Evolutionary conservation across 768 basidiomycete genomes (phyloP).

Genomic region (Dioszegia crocea): DNA sequence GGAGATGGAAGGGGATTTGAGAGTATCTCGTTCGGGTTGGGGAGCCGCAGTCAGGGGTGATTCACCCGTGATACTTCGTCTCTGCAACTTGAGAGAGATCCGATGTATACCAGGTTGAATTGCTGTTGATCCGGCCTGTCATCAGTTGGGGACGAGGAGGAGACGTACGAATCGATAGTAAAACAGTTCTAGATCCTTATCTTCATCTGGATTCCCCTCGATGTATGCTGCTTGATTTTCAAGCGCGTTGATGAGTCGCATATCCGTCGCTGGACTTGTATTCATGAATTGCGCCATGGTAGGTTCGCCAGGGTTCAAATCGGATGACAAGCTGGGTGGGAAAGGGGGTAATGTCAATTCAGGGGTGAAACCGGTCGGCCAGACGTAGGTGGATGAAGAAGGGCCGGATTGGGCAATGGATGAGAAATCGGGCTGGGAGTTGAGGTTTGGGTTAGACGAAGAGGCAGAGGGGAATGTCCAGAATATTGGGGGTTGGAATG

Average conservation of each 20-base stretch:
- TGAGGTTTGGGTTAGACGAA: background rate
- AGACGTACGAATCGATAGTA: slow-evolving; percentile 47
- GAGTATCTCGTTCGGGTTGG: slow-evolving; percentile 22
- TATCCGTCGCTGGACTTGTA: slow-evolving; percentile 18
- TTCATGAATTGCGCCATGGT: slow-evolving; percentile 15
- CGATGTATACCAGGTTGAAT: slow-evolving; percentile 49
- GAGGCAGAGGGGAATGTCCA: background rate
- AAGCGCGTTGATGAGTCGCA: slow-evolving; percentile 31
- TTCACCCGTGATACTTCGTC: slow-evolving; percentile 16
- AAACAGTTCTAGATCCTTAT: slow-evolving; percentile 39
- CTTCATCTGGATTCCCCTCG: slow-evolving; percentile 44
- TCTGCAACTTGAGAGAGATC: slow-evolving; percentile 44
- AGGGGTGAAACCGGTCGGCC: slow-evolving; percentile 34
- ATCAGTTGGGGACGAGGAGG: background rate
- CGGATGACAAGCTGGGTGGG: background rate
- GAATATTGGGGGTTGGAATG: background rate
- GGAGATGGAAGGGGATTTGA: background rate
- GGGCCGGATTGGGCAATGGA: background rate
- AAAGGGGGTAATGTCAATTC: slow-evolving; percentile 1
- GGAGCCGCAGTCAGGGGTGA: slow-evolving; percentile 31
- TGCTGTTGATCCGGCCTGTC: slow-evolving; percentile 42
- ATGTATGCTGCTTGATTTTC: slow-evolving; percentile 41
- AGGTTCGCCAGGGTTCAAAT: slow-evolving; percentile 4
- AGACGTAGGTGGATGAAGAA: slow-evolving; percentile 19
- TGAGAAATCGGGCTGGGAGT: background rate